Conservation (phyloP, 768 basidiomycete species). For the Xanthoconium stramineum region DNA sequence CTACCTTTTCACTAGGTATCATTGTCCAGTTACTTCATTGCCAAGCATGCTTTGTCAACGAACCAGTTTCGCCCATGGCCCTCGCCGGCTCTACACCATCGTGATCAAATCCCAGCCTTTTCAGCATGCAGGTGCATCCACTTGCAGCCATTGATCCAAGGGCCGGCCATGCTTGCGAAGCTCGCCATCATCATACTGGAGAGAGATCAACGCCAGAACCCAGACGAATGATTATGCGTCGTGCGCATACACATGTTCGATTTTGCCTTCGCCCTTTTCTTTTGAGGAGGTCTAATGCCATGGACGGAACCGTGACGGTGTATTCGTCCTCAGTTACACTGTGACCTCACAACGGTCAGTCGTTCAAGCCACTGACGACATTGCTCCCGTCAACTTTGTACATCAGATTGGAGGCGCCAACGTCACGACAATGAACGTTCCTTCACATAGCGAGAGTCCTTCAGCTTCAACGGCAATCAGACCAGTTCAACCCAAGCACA, state of each 20-base stretch:
- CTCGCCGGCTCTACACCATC: not conserved
- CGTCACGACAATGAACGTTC: not conserved
- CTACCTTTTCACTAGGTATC: too few relatives aligned
- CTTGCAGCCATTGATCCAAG: not conserved
- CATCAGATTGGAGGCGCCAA: constrained; percentile 5
- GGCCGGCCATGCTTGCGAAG: not conserved
- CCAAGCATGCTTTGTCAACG: not conserved
- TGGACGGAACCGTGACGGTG: not conserved
- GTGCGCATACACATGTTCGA: not conserved
- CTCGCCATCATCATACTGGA: not conserved
- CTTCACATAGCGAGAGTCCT: constrained; percentile 4
- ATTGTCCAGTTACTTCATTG: too few relatives aligned
- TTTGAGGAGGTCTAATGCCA: not conserved
- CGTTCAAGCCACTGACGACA: not conserved
- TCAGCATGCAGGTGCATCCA: not conserved
- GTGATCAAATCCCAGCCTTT: too few relatives aligned
- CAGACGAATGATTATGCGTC: not conserved
- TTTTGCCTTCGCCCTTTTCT: not conserved
- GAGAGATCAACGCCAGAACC: not conserved
- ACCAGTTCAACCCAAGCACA: not conserved
- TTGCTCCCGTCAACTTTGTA: not conserved
- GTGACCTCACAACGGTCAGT: not conserved
- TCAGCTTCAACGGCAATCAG: not conserved
- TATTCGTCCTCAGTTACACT: not conserved
- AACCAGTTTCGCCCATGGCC: not conserved